Evolutionary conservation across 257 asterid genomes (phyloP), one percentile per base, ranked within the genome.

Genomic region (Orobanche coerulescens): DNA sequence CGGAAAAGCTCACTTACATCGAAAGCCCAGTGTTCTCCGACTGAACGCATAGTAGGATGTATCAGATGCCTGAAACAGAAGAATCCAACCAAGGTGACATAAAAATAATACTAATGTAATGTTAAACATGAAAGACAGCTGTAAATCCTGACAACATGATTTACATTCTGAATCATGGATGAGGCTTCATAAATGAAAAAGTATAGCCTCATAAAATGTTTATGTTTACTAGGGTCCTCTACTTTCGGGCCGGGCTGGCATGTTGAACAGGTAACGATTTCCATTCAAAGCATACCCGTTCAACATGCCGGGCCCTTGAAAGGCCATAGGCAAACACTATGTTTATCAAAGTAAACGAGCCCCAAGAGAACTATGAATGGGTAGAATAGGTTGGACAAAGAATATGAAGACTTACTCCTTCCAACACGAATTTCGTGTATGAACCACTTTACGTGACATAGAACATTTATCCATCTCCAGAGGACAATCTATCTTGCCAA

Each of bases 1-100:
- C 22, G 5, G 1, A 23, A 66, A 34, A 14, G 44, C 47, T 42
- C 58, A 61, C 91, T 76, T 78, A 81, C 91, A 64, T 58, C 24
- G 59, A 62, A 65, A 62, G 74, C 77, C 42, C 69, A 55, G 60
- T 52, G 48, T 53, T 71, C 67, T 39, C 31, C 30, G 14, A 55
- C 64, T 42, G 63, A 48, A 50, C 6, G 67, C 65, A 65, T 70
- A 76, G 64, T 30, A 68, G 42, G 72, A 64, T 60, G 67, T 43
- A 39, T 62, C 16, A 46, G 64, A 71, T 6, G 37, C 67, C 70
- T 72, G 78, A 73, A 75, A 76, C 76, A 56, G 58, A 68, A 54
- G 36, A 46, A 22, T n/a, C 33, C 8, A n/a, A 42, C 33, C 28
- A 0, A 11, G 7, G 9, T 48, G n/a, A 37, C 13, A 3, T n/a